Evolutionary conservation across 2,329 filamentous ascomycete genomes (phyloP).

Genomic region (Teratosphaeria gauchensis): DNA sequence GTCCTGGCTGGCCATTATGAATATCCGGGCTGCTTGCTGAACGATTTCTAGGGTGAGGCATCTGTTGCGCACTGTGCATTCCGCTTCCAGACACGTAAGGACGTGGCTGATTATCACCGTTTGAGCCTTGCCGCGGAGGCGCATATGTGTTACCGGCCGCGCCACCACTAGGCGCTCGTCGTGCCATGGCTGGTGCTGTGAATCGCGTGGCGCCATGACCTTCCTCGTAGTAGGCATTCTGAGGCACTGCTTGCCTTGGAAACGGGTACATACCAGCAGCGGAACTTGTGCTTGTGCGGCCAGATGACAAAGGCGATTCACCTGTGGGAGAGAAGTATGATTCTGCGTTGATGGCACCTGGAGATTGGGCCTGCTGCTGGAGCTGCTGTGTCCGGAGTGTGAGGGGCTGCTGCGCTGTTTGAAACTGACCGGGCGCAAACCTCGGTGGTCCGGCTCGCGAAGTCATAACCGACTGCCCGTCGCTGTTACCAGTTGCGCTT

Average conservation of each 20-base stretch:
- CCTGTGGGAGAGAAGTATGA: conserved; percentile 88
- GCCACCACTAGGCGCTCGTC: conserved; percentile 37
- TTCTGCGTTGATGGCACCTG: conserved; percentile 53
- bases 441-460: background rate
- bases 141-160: conserved; percentile 38
- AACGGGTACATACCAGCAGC: conserved; percentile 67
- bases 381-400: conserved; percentile 52
- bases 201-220: conserved; percentile 58
- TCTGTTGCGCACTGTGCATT: conserved; percentile 48
- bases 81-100: conserved; percentile 51
- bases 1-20: conserved; percentile 54
- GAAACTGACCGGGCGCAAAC: background rate
- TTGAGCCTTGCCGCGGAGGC: conserved; percentile 48
- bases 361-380: conserved; percentile 41
- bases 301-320: conserved; percentile 58
- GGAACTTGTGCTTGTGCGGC: conserved; percentile 59
- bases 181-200: conserved; percentile 77
- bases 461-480: conserved; percentile 25
- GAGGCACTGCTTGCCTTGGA: conserved; percentile 60
- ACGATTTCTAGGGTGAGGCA: conserved; percentile 52
- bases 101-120: conserved; percentile 51
- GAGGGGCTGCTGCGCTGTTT: conserved; percentile 39
- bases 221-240: conserved; percentile 55
- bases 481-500: conserved; percentile 62
- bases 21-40: conserved; percentile 96